A percentile compares a stretch with the other conserved stretches of the same genome.
Evolutionary conservation across 805 yeast genomes (phyloP).

Genomic region (Kregervanrija delftensis): DNA sequence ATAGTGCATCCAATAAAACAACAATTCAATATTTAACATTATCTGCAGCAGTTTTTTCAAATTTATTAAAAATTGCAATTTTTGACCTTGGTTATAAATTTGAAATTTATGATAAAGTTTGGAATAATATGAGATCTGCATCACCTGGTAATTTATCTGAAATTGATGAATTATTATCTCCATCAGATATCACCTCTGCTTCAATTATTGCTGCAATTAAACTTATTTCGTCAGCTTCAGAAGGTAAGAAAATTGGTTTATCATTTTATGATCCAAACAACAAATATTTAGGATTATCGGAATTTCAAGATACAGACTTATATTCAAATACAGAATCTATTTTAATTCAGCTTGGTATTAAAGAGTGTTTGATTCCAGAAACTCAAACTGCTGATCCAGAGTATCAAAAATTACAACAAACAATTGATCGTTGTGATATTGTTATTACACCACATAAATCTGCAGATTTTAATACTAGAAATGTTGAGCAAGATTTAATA

Average conservation of each 20-base stretch:
- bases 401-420: slow-evolving; percentile 55
- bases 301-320: slow-evolving; percentile 81
- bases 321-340: slow-evolving; percentile 82
- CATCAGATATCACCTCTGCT: slow-evolving; percentile 29
- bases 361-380: slow-evolving; percentile 65
- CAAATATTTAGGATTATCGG: slow-evolving; percentile 61
- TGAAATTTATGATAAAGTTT: slow-evolving; percentile 68
- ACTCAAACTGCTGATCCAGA: slow-evolving; percentile 40
- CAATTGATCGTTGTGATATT: slow-evolving; percentile 73
- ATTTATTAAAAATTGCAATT: slow-evolving; percentile 57
- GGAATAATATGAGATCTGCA: slow-evolving; percentile 54
- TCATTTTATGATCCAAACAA: slow-evolving; percentile 71
- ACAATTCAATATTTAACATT: slow-evolving; percentile 60
- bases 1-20: slow-evolving; percentile 33
- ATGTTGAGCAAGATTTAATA: slow-evolving; percentile 71
- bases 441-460: slow-evolving; percentile 56
- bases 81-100: slow-evolving; percentile 69
- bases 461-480: slow-evolving; percentile 53
- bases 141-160: slow-evolving; percentile 87
- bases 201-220: slow-evolving; percentile 51
- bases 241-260: slow-evolving; percentile 60
- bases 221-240: slow-evolving; percentile 31
- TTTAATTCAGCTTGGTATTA: slow-evolving; percentile 81
- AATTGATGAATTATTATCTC: slow-evolving; percentile 61
- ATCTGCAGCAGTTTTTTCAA: slow-evolving; percentile 65